Conservation (phyloP, 2,329 filamentous ascomycete species). For the Aureobasidium lini region DNA sequence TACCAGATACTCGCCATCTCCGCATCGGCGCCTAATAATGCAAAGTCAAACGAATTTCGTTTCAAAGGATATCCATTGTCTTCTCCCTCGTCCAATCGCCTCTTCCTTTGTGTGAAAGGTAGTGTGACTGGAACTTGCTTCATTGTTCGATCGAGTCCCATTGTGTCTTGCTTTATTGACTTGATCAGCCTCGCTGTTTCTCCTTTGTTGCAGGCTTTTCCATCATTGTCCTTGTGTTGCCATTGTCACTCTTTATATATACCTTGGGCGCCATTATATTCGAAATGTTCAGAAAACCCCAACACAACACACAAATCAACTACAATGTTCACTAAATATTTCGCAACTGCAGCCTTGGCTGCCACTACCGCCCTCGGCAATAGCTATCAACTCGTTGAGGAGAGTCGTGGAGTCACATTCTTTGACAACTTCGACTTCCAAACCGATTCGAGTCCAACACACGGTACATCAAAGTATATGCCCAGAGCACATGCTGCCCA, state of each 20-base stretch:
- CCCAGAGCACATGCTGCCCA: constrained; percentile 27
- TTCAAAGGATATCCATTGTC: constrained; percentile 3
- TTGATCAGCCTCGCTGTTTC: background rate
- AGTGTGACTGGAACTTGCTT: background rate
- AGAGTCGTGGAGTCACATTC: constrained; percentile 31
- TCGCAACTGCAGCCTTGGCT: constrained; percentile 14
- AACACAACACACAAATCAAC: background rate
- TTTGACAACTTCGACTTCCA: constrained; percentile 40
- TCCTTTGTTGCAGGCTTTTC: background rate
- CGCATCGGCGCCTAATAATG: constrained; percentile 9
- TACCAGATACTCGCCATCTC: constrained; percentile 9
- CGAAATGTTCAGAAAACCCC: background rate
- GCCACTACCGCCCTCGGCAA: constrained; percentile 13
- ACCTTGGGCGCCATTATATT: background rate
- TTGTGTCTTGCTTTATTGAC: constrained; percentile 12
- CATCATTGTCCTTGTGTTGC: background rate
- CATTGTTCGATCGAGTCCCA: background rate
- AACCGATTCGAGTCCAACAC: constrained; percentile 37
- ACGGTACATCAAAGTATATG: constrained; percentile 27
- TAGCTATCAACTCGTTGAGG: constrained; percentile 20
- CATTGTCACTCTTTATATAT: background rate
- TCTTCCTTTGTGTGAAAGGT: constrained; percentile 1
- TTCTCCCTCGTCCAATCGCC: background rate
- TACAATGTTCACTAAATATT: constrained; percentile 11
- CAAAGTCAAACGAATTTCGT: constrained; percentile 2